Base-by-base conservation (phyloP, 495 filamentous ascomycete genomes). In the Umbilicaria muhlenbergii region DNA sequence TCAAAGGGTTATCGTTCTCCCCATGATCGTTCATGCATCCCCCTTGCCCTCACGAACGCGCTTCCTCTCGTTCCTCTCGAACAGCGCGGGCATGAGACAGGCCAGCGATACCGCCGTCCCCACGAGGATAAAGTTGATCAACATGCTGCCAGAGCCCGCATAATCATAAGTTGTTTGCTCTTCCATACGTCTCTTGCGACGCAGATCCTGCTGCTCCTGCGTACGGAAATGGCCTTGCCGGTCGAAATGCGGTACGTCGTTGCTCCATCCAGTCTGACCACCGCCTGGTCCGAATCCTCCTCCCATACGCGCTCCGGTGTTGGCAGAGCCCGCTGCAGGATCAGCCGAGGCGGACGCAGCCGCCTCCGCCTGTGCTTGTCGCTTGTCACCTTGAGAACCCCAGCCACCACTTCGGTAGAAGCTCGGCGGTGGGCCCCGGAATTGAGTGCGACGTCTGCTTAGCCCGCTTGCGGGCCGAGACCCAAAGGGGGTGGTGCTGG, bases 371-470 rank as follows among this genome's bases (percentile, higher is more conserved):
- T 45, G 31, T 10, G 49, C 11, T 24, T 38, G 38, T 38, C 52
- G 41, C 44, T 41, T 52, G 10, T 34, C 50, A 18, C 42, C 43
- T 37, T 41, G 51, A 11, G 56, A 36, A 13, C 50, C 60, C 73
- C 78, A 86, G 3, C 85, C 87, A 1, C 86, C 88, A 42, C 70
- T 76, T 14, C 74, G 68, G 58, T 81, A 94, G 60, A 95, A 98
- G 48, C 75, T 81, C 0, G 91, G 89, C 44, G 91, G 89, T 8
- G 91, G 88, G 0, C 91, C 91, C 1, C 69, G 71, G 61, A 88
- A 93, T 2, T 78, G 65, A 0, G 76, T 68, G 0, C 85, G 69
- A 12, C 91, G 73, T 36, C 81, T 70, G 55, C 79, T 86, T 5
- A 98, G 65, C 1, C 92, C 91, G 19, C 77, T 83, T 0, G 86